A percentile compares a stretch with the other conserved stretches of the same genome.
Evolutionary conservation across 75 land plant species (phyloP).

Genomic region (Azolla pinnata): DNA sequence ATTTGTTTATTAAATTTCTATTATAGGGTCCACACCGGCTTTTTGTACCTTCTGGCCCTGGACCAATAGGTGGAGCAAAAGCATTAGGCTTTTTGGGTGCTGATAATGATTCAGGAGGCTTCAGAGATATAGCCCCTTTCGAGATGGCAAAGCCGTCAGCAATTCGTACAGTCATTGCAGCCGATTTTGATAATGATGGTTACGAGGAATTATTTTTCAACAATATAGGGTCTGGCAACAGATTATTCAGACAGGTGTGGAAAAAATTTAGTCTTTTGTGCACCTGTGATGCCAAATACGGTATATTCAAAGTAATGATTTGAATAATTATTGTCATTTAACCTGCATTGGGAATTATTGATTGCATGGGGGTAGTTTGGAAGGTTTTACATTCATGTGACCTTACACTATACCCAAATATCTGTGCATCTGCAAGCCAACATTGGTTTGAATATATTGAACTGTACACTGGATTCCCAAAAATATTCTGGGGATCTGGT

Average conservation of each 20-base stretch:
- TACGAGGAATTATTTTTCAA: slow-evolving; percentile 26
- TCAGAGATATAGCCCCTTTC: slow-evolving; percentile 18
- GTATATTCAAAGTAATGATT: too few relatives aligned
- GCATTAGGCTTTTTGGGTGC: slow-evolving; percentile 23
- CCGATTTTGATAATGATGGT: slow-evolving; percentile 31
- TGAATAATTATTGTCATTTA: too few relatives aligned
- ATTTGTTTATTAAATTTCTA: background rate
- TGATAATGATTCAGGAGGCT: slow-evolving; percentile 11
- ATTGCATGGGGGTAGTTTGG: too few relatives aligned
- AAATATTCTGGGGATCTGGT: too few relatives aligned
- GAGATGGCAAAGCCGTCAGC: slow-evolving; percentile 24
- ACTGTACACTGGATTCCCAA: too few relatives aligned
- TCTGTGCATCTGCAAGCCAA: too few relatives aligned
- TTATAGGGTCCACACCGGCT: slow-evolving; percentile 26
- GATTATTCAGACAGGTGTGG: slow-evolving; percentile 27
- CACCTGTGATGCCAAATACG: too few relatives aligned
- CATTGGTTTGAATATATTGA: too few relatives aligned
- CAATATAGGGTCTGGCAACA: slow-evolving; percentile 21
- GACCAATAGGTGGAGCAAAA: slow-evolving; percentile 24
- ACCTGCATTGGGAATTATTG: too few relatives aligned
- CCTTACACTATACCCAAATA: too few relatives aligned
- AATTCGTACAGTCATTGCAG: slow-evolving; percentile 27
- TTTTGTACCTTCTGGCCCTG: slow-evolving; percentile 22
- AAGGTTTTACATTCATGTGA: too few relatives aligned
- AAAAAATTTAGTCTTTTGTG: too few relatives aligned